phyloP scores from a whole-genome alignment of 352 stramenopile genomes.

The Pythium guiyangense region DNA sequence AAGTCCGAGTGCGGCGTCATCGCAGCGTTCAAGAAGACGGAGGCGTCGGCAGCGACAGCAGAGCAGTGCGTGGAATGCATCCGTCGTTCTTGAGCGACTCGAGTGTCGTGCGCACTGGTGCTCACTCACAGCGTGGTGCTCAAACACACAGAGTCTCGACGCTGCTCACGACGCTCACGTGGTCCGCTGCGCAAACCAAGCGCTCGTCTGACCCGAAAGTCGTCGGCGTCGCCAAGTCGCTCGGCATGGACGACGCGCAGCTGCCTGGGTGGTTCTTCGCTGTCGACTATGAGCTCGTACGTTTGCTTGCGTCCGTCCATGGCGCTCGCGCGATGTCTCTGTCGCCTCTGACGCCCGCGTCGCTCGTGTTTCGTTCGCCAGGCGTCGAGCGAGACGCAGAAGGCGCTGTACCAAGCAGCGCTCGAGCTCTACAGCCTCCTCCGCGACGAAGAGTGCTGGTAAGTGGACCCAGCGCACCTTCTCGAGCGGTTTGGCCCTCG shows the following conservation, averaged over 20 bases:
- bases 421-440: conserved; percentile 61
- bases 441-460: conserved; percentile 70
- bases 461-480: no score
- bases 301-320: no score
- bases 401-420: conserved; percentile 37
- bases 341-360: background rate
- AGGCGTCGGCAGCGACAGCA: background rate
- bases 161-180: conserved; percentile 36
- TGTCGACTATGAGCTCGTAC: conserved; percentile 44
- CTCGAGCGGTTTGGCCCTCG: no score
- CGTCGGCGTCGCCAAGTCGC: conserved; percentile 45
- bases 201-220: conserved; percentile 28
- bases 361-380: conserved; percentile 10
- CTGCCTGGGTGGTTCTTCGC: conserved; percentile 72
- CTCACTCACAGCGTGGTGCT: background rate
- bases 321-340: no score
- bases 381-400: conserved; percentile 40
- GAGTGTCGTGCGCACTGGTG: background rate
- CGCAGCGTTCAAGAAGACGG: conserved; percentile 36
- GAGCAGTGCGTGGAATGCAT: conserved; percentile 3
- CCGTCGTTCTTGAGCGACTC: background rate
- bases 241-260: conserved; percentile 31
- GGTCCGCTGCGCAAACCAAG: conserved; percentile 33
- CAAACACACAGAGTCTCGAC: conserved; percentile 21
- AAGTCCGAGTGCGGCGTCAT: conserved; percentile 63